These are phyloP conservation scores for Alloteropsis angusta DNA, from an alignment of 202 grass and related monocot genomes.

Conservation along the genomic window DNA sequence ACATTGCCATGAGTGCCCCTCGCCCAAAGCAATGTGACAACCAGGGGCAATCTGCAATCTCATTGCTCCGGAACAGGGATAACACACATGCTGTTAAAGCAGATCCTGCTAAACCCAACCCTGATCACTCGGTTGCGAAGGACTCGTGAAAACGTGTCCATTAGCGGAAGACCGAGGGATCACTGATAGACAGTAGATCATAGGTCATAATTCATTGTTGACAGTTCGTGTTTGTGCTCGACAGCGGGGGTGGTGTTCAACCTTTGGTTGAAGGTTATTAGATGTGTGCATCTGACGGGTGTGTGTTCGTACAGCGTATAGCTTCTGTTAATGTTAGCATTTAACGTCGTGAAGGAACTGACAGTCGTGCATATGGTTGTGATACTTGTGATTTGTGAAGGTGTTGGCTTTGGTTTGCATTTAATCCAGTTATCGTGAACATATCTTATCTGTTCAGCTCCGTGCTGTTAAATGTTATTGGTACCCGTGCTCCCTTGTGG, in stretches of 20 bases:
- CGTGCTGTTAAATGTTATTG: too few species aligned
- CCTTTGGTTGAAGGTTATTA: constrained; percentile 14
- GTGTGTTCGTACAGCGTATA: too few species aligned
- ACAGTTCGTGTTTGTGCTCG: not conserved
- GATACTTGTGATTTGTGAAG: too few species aligned
- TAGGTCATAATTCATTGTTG: not conserved
- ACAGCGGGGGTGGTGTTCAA: not conserved
- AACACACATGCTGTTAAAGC: not conserved
- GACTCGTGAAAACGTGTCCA: not conserved
- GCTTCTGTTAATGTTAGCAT: too few species aligned
- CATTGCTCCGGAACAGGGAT: not conserved
- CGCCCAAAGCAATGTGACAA: not conserved
- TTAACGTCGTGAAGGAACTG: too few species aligned
- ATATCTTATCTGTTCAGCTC: not conserved
- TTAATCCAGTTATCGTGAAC: not conserved
- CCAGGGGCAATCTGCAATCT: not conserved
- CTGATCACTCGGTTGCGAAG: not conserved
- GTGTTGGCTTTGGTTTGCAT: not conserved
- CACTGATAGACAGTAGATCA: not conserved
- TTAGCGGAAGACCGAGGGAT: not conserved
- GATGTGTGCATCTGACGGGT: not conserved
- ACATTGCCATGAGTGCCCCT: not conserved
- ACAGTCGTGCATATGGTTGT: not conserved
- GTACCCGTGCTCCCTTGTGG: too few species aligned
- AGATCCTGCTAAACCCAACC: not conserved